Percentiles rank a stretch among this genome's conserved stretches.
Evolutionary conservation across 495 filamentous ascomycete genomes (phyloP).

Genomic region (Penicillium cataractarum): DNA sequence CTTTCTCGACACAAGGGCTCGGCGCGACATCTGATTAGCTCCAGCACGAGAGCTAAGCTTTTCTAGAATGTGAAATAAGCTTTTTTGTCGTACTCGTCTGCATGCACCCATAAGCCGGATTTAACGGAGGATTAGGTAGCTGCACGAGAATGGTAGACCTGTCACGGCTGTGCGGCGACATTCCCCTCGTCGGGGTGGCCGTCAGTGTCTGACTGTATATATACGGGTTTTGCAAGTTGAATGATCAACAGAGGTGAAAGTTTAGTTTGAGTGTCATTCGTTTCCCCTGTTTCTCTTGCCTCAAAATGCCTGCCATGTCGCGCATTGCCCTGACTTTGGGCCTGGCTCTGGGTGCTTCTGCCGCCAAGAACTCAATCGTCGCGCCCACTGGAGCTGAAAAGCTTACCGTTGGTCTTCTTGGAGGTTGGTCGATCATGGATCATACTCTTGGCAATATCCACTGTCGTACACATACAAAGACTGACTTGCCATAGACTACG

Average conservation of each 20-base stretch:
- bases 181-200: not conserved
- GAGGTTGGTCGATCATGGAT: conserved; percentile 16
- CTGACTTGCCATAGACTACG: conserved; percentile 13
- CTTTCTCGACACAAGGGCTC: conserved; percentile 6
- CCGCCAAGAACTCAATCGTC: conserved; percentile 17
- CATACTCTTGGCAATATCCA: not conserved
- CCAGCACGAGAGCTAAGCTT: conserved; percentile 6
- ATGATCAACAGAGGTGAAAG: not conserved
- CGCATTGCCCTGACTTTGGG: conserved; percentile 12
- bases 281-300: not conserved
- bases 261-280: not conserved
- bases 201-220: not conserved
- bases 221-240: not conserved
- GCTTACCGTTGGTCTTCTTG: conserved; percentile 23
- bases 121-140: not conserved
- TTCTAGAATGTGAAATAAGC: conserved; percentile 1
- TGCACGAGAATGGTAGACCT: not conserved
- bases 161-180: not conserved
- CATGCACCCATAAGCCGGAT: not conserved
- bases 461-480: not conserved
- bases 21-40: conserved; percentile 12
- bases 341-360: conserved; percentile 14
- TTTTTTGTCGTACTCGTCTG: conserved; percentile 3
- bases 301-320: conserved; percentile 13
- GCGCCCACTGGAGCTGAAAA: conserved; percentile 19